Percentiles rank a stretch among this genome's conserved stretches.
Conservation (phyloP, 768 basidiomycete species). For the Leccinum disarticulatum region DNA sequence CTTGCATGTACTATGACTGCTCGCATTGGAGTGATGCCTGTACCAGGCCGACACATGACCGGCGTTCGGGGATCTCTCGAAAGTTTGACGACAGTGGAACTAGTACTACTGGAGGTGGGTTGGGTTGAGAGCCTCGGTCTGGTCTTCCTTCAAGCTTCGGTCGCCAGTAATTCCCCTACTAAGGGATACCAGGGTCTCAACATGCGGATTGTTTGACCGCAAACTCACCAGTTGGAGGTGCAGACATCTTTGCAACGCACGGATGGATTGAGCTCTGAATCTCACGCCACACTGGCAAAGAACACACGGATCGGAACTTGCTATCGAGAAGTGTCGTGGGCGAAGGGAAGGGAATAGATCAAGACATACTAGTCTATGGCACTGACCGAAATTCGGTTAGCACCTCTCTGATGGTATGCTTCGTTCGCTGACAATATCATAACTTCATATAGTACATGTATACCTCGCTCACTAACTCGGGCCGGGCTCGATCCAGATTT, state of each 20-base stretch:
- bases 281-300: not conserved
- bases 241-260: constrained; percentile 88
- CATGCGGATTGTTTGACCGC: not conserved
- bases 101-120: too few species aligned
- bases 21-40: constrained; percentile 91
- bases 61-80: constrained; percentile 51
- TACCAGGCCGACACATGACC: constrained; percentile 93
- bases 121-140: too few species aligned
- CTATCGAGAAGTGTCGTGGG: constrained; percentile 90
- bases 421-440: constrained; percentile 71
- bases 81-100: constrained; percentile 25
- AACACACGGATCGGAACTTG: constrained; percentile 54
- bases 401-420: constrained; percentile 47
- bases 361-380: constrained; percentile 28
- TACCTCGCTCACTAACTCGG: not conserved
- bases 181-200: not conserved
- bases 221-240: constrained; percentile 57
- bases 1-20: constrained; percentile 70
- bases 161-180: too few species aligned
- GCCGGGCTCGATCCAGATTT: not conserved
- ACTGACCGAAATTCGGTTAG: too few species aligned
- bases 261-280: not conserved
- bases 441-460: not conserved
- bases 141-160: too few species aligned
- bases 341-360: constrained; percentile 86